These are phyloP conservation scores for Vitis amurensis DNA, from an alignment of 164 flowering plant species.

Conservation along the genomic window DNA sequence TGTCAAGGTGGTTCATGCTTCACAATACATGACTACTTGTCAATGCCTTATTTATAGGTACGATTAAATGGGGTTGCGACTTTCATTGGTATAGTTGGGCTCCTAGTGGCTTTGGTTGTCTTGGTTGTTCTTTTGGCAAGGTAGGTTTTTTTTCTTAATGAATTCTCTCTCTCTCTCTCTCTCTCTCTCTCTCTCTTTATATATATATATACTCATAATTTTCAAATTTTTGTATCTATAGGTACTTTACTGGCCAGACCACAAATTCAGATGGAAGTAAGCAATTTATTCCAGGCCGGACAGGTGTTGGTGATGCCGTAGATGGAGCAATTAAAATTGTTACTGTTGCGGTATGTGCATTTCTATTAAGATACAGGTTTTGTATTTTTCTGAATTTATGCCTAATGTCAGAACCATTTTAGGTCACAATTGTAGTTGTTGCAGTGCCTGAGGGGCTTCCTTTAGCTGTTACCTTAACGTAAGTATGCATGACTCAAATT, in stretches of 20 bases:
- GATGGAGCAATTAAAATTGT: conserved; percentile 78
- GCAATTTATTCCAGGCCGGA: conserved; percentile 56
- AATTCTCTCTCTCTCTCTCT: conserved; percentile 1
- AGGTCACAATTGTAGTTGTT: conserved; percentile 98
- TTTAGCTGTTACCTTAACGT: conserved; percentile 97
- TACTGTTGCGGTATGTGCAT: conserved; percentile 74
- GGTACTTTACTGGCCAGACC: conserved; percentile 84
- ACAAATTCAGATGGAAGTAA: conserved; percentile 36
- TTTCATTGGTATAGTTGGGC: conserved; percentile 89
- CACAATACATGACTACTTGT: background rate
- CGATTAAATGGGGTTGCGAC: conserved; percentile 96
- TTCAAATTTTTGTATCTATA: conserved; percentile 18
- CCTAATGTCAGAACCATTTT: conserved; percentile 9
- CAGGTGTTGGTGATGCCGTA: conserved; percentile 49
- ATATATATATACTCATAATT: background rate
- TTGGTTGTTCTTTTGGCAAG: conserved; percentile 70
- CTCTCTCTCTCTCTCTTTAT: background rate
- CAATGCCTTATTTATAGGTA: conserved; percentile 45
- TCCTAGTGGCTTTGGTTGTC: conserved; percentile 68
- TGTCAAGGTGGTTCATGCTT: background rate
- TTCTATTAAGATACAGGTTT: background rate
- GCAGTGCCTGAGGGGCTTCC: conserved; percentile 99
- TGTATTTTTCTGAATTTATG: background rate
- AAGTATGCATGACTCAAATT: conserved; percentile 27
- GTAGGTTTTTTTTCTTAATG: conserved; percentile 26